Evolutionary conservation across 148 eudicot species (phyloP).

Genomic region (Nepenthes mirabilis): DNA sequence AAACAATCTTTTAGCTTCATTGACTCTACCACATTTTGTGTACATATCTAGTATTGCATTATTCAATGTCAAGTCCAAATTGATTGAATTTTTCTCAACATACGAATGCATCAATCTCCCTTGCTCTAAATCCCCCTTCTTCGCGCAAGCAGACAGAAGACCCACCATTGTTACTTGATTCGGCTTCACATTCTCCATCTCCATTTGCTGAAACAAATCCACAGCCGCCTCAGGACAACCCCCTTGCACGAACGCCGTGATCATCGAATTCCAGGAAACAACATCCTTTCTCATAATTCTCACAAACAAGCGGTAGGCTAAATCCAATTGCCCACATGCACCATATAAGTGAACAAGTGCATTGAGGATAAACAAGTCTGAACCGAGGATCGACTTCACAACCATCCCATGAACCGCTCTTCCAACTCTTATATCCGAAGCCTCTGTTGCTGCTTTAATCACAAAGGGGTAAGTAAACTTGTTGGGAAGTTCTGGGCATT

Average conservation of each 20-base stretch:
- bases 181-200: conserved; percentile 18
- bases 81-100: conserved; percentile 18
- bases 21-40: conserved; percentile 27
- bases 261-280: conserved; percentile 43
- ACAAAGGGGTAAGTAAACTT: conserved; percentile 43
- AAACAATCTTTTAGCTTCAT: conserved; percentile 20
- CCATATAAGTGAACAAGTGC: conserved; percentile 30
- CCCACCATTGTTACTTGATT: conserved; percentile 31
- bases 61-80: conserved; percentile 13
- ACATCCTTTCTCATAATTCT: conserved; percentile 23
- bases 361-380: conserved; percentile 24
- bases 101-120: conserved; percentile 26
- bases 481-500: conserved; percentile 18
- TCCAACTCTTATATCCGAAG: conserved; percentile 11
- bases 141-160: conserved; percentile 26
- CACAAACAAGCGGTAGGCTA: conserved; percentile 19
- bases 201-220: conserved; percentile 24
- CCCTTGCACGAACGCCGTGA: conserved; percentile 20
- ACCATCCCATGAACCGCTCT: conserved; percentile 33
- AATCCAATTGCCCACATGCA: conserved; percentile 21
- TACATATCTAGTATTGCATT: conserved; percentile 43
- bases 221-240: conserved; percentile 22
- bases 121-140: conserved; percentile 23
- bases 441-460: conserved; percentile 27
- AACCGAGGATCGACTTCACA: conserved; percentile 14